Conservation (phyloP, 306 rosid genomes). For the Trichosanthes cucumerina region DNA sequence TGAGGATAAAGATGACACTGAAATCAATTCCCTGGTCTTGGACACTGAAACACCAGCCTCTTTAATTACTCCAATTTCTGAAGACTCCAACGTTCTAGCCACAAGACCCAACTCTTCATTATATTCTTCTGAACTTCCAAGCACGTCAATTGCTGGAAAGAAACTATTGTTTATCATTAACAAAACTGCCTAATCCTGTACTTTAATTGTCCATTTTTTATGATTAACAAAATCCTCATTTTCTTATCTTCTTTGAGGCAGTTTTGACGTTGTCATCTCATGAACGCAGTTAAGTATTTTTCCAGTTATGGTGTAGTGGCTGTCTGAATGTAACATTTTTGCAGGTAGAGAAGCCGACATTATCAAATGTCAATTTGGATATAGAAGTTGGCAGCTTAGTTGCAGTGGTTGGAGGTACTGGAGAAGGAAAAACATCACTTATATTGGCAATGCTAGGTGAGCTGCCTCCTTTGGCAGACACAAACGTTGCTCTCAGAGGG, state of each 20-base stretch:
- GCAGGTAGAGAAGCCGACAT: constrained; percentile 55
- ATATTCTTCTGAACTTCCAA: background rate
- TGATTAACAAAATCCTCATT: background rate
- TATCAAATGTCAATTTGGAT: constrained; percentile 64
- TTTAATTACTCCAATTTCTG: too few species aligned
- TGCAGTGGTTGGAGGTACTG: constrained; percentile 86
- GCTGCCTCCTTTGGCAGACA: constrained; percentile 38
- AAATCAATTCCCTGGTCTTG: background rate
- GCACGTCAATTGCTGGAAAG: too few species aligned
- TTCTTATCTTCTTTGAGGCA: background rate
- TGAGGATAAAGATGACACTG: background rate
- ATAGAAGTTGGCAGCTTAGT: constrained; percentile 71
- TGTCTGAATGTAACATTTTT: background rate
- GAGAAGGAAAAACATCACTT: constrained; percentile 91
- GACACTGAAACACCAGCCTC: too few species aligned
- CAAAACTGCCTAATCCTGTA: background rate
- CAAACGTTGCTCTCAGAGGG: constrained; percentile 54
- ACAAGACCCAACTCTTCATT: too few species aligned
- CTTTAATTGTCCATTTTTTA: background rate
- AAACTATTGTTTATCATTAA: too few species aligned
- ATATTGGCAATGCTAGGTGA: constrained; percentile 83
- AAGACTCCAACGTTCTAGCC: too few species aligned
- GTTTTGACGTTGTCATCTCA: background rate
- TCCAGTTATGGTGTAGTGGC: background rate
- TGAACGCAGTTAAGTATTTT: background rate